Conservation (phyloP, 352 stramenopile species). For the Pythium dissimile region DNA sequence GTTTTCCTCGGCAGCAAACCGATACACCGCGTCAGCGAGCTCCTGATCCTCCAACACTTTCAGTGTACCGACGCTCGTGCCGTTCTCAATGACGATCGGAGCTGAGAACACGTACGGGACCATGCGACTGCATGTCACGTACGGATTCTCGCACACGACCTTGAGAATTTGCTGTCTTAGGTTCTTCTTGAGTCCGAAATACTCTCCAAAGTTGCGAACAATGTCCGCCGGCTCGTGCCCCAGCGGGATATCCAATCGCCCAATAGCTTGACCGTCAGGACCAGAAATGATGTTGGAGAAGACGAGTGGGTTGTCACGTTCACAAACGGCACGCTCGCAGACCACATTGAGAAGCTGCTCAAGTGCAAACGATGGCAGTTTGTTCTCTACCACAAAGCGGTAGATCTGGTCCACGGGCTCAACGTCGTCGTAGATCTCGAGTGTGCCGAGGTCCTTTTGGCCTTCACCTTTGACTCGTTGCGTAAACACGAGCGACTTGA, state of each 20-base stretch:
- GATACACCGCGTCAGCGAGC: slow-evolving; percentile 59
- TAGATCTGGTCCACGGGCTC: slow-evolving; percentile 73
- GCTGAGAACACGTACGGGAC: slow-evolving; percentile 45
- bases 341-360: slow-evolving; percentile 39
- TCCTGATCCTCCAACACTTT: slow-evolving; percentile 63
- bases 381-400: slow-evolving; percentile 55
- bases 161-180: slow-evolving; percentile 43
- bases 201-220: slow-evolving; percentile 40
- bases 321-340: slow-evolving; percentile 35
- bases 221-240: slow-evolving; percentile 52
- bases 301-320: slow-evolving; percentile 38
- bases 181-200: slow-evolving; percentile 31
- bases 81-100: slow-evolving; percentile 50
- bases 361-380: slow-evolving; percentile 27
- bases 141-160: slow-evolving; percentile 47
- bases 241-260: slow-evolving; percentile 43
- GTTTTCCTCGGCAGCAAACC: slow-evolving; percentile 48
- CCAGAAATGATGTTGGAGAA: slow-evolving; percentile 45
- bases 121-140: slow-evolving; percentile 49
- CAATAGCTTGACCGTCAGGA: slow-evolving; percentile 30
- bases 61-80: slow-evolving; percentile 31
- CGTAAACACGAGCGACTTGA: slow-evolving; percentile 37
- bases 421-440: slow-evolving; percentile 64
- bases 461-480: slow-evolving; percentile 34
- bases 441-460: slow-evolving; percentile 31